Percentiles rank a stretch among this genome's conserved stretches.
Evolutionary conservation across 2,329 filamentous ascomycete species (phyloP).

Genomic region (Chalaropsis thielavioides): DNA sequence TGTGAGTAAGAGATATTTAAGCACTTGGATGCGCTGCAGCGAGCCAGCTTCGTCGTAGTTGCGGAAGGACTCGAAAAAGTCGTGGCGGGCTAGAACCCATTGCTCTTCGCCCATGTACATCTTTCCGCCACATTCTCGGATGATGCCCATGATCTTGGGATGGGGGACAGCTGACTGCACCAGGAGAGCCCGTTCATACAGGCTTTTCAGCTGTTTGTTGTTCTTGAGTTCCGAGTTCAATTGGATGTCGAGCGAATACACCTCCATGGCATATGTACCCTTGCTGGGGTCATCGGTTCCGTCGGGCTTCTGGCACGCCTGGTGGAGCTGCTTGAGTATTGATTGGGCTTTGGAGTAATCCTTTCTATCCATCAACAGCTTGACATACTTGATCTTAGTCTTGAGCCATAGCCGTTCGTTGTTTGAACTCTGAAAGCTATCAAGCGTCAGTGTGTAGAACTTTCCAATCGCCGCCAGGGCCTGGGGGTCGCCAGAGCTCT

Average conservation of each 20-base stretch:
- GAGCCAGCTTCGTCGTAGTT: conserved; percentile 98
- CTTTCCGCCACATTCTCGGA: conserved; percentile 95
- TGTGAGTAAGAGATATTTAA: conserved; percentile 90
- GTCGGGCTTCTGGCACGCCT: conserved; percentile 73
- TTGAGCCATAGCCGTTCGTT: conserved; percentile 96
- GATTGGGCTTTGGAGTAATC: conserved; percentile 67
- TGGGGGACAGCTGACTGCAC: conserved; percentile 96
- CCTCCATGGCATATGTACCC: conserved; percentile 88
- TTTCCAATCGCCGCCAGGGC: conserved; percentile 73
- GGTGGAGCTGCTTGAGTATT: conserved; percentile 79
- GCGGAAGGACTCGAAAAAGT: conserved; percentile 97
- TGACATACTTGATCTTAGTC: conserved; percentile 92
- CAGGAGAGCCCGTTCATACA: conserved; percentile 82
- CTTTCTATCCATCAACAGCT: conserved; percentile 79
- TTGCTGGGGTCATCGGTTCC: conserved; percentile 86
- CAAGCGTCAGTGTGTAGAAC: conserved; percentile 85
- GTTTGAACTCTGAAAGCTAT: conserved; percentile 93
- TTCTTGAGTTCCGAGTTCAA: conserved; percentile 96
- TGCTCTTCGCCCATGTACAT: conserved; percentile 99
- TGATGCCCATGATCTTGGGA: conserved; percentile 98
- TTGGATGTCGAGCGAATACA: conserved; percentile 94
- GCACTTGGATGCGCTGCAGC: conserved; percentile 76
- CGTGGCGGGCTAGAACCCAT: conserved; percentile 91
- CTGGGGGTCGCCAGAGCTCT: conserved; percentile 56
- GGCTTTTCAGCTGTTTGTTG: conserved; percentile 86